Evolutionary conservation across 306 rosid genomes (phyloP).

Genomic region (Glycine tomentella): DNA sequence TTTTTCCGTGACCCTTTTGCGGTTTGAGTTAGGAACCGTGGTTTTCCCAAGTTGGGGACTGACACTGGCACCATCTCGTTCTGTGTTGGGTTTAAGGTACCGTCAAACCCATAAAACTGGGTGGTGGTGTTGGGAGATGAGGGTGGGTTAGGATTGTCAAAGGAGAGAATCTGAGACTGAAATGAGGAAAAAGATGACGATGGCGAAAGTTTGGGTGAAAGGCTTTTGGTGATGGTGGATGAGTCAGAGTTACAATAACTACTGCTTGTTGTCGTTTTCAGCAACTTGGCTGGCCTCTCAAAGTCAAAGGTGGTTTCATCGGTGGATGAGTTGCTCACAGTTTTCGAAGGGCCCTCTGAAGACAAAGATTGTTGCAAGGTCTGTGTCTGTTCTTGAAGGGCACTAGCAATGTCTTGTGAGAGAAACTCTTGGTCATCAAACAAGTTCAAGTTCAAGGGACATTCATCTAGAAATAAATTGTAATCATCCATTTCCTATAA

Average conservation of each 20-base stretch:
- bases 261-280: conserved; percentile 24
- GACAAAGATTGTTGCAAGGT: conserved; percentile 51
- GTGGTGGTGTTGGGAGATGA: conserved; percentile 38
- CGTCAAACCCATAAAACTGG: conserved; percentile 37
- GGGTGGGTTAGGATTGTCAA: conserved; percentile 52
- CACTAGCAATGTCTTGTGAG: conserved; percentile 52
- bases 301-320: conserved; percentile 49
- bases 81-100: conserved; percentile 42
- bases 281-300: conserved; percentile 42
- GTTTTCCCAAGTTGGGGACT: conserved; percentile 35
- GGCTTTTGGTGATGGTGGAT: conserved; percentile 16
- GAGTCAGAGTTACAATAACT: conserved; percentile 42
- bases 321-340: conserved; percentile 49
- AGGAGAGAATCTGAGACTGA: conserved; percentile 65
- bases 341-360: conserved; percentile 49
- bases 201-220: conserved; percentile 51
- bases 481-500: conserved; percentile 62
- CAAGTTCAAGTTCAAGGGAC: conserved; percentile 45
- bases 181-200: conserved; percentile 52
- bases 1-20: conserved; percentile 42
- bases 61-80: conserved; percentile 35
- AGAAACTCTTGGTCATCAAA: conserved; percentile 45
- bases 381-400: conserved; percentile 33
- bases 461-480: conserved; percentile 47
- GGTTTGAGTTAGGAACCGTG: conserved; percentile 40